Evolutionary conservation across 805 yeast species (phyloP), one percentile per base, ranked within the genome.

Genomic region (Metschnikowia borealis): DNA sequence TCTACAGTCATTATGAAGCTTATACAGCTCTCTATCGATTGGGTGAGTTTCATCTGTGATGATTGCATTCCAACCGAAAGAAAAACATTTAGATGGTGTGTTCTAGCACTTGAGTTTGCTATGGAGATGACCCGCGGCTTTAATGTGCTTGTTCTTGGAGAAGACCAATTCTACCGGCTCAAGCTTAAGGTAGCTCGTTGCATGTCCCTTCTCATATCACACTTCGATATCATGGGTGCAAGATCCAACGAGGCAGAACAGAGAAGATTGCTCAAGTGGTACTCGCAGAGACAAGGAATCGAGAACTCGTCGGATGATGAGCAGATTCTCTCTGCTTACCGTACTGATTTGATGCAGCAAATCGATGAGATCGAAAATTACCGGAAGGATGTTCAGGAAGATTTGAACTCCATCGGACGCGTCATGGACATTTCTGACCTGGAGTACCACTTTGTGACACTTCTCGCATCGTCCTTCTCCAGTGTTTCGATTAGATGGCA

Each of bases 211-310:
- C 74, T 94, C 52, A 92, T 94, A 54, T 89, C 97, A 0, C 98
- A 94, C 69, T 94, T 94, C 62, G 99, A 94, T 69, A 90, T 94
- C 47, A 94, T 92, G 97, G 98, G 98, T 44, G 97, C 97, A 0
- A 79, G 98, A 61, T 87, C 96, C 1, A 85, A 82, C 59, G 89
- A 85, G 61, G 76, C 81, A 10, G 84, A 78, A 60, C 76, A 76
- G 64, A 73, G 77, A 58, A 74, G 79, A 59, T 73, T 80, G 67
- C 70, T 77, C 61, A 79, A 77, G 65, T 77, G 81, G 76, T 67
- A 80, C 54, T 70, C 69, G 54, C 80, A 65, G 68, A 78, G 71
- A 49, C 83, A 81, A 47, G 84, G 79, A 58, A 74, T 79, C 45
- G 77, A 75, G 61, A 67, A 70, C 56, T 57, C 69, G 2, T 69